Conservation (phyloP, 192 early-diverging fungal species). For the Podila epigama region DNA sequence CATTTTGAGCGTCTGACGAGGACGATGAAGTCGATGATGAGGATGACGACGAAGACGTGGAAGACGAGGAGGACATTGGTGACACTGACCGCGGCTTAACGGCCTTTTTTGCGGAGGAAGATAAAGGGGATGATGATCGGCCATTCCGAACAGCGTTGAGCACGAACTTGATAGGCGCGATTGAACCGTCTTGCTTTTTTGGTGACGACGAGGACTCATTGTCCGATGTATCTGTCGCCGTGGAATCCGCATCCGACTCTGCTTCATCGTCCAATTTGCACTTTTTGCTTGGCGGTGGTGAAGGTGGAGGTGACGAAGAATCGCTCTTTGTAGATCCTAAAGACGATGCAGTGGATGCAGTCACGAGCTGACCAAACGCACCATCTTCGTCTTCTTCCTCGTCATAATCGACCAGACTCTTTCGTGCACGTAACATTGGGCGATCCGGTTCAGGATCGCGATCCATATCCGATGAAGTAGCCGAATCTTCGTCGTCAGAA, state of each 20-base stretch:
- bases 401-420: constrained; percentile 37
- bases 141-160: constrained; percentile 33
- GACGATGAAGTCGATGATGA: constrained; percentile 14
- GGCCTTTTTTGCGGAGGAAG: background rate
- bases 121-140: constrained; percentile 32
- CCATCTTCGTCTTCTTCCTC: constrained; percentile 42
- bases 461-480: constrained; percentile 1
- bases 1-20: background rate
- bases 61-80: constrained; percentile 12
- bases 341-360: background rate
- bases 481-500: constrained; percentile 2
- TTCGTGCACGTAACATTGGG: constrained; percentile 5
- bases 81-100: constrained; percentile 22
- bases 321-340: background rate
- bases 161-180: constrained; percentile 37
- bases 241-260: background rate
- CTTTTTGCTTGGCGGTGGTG: constrained; percentile 21
- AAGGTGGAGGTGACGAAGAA: background rate
- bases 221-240: background rate
- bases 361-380: constrained; percentile 15
- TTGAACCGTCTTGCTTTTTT: background rate
- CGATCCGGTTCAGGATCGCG: constrained; percentile 16
- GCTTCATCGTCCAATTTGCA: constrained; percentile 17
- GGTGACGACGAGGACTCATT: background rate
- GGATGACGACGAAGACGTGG: constrained; percentile 1